These are phyloP conservation scores for Volvox carteri DNA, from an alignment of 163 green algal genomes.

Conservation along the genomic window DNA sequence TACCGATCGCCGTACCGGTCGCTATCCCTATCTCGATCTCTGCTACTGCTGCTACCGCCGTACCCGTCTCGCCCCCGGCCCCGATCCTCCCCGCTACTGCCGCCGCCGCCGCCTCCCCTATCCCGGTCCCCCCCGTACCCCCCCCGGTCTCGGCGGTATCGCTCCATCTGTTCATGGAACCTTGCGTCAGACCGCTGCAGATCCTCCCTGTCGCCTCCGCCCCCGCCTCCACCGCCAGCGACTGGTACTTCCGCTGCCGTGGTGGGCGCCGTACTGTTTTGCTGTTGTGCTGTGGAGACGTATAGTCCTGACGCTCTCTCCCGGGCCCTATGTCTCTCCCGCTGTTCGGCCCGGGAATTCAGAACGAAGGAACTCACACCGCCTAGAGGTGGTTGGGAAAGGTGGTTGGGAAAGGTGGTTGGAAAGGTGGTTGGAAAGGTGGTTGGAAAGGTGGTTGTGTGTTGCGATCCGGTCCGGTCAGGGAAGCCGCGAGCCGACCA, in stretches of 20 bases:
- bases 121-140: slow-evolving; percentile 30
- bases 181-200: slow-evolving; percentile 25
- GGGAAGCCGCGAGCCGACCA: too few relatives aligned
- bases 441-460: too few relatives aligned
- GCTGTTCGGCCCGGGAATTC: slow-evolving; percentile 65
- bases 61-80: slow-evolving; percentile 36
- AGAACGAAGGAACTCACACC: slow-evolving; percentile 70
- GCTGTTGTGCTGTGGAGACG: too few relatives aligned
- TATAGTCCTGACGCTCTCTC: slow-evolving; percentile 71
- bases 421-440: too few relatives aligned
- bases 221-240: background rate
- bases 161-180: slow-evolving; percentile 36
- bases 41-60: slow-evolving; percentile 23
- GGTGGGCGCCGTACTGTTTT: too few relatives aligned
- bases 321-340: slow-evolving; percentile 66
- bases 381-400: slow-evolving; percentile 61
- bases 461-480: too few relatives aligned
- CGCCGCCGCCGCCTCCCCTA: slow-evolving; percentile 13
- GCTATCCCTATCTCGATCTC: slow-evolving; percentile 35
- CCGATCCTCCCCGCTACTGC: slow-evolving; percentile 11
- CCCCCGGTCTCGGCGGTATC: slow-evolving; percentile 24
- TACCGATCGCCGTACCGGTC: slow-evolving; percentile 26
- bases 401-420: too few relatives aligned
- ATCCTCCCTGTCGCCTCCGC: background rate
- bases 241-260: slow-evolving; percentile 3